Percentiles rank a stretch among this genome's conserved stretches.
Conservation (phyloP, 2,329 filamentous ascomycete genomes). For the Penicillium polonicum region DNA sequence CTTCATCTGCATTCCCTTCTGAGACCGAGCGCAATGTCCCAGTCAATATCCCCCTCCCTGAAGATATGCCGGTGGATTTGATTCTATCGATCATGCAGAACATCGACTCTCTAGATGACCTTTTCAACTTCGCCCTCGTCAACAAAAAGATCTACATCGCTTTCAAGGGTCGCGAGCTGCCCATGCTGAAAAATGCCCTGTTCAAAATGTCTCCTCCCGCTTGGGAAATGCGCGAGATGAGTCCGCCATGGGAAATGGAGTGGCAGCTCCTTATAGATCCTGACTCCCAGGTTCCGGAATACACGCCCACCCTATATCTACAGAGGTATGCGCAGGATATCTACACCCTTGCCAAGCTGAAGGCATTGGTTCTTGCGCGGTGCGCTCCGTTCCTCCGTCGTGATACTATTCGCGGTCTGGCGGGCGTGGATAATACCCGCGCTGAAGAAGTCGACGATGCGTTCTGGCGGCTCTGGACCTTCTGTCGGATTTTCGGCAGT, state of each 20-base stretch:
- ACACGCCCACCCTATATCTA: constrained; percentile 54
- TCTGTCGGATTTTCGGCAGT: constrained; percentile 62
- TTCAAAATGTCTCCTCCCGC: constrained; percentile 57
- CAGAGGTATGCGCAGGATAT: constrained; percentile 53
- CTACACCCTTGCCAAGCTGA: constrained; percentile 55
- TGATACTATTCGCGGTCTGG: constrained; percentile 56
- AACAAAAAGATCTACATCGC: constrained; percentile 58
- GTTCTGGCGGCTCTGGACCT: constrained; percentile 66
- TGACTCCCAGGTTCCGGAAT: constrained; percentile 51
- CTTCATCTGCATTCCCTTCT: constrained; percentile 8
- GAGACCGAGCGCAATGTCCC: constrained; percentile 12
- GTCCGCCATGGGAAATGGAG: constrained; percentile 50
- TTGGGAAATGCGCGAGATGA: constrained; percentile 61
- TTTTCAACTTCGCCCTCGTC: constrained; percentile 55
- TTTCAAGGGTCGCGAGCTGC: constrained; percentile 58
- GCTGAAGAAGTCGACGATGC: constrained; percentile 59
- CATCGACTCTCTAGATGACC: constrained; percentile 52
- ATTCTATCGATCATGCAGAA: constrained; percentile 53
- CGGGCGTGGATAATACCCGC: constrained; percentile 46
- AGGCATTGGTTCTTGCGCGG: constrained; percentile 55
- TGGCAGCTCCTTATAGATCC: constrained; percentile 43
- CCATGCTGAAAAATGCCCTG: constrained; percentile 52
- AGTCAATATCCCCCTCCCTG: constrained; percentile 37
- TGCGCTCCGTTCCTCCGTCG: constrained; percentile 57
- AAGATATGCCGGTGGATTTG: constrained; percentile 49